These are phyloP conservation scores for Colletotrichum echinochloae DNA, from an alignment of 2,329 filamentous ascomycete genomes.

Conservation along the genomic window DNA sequence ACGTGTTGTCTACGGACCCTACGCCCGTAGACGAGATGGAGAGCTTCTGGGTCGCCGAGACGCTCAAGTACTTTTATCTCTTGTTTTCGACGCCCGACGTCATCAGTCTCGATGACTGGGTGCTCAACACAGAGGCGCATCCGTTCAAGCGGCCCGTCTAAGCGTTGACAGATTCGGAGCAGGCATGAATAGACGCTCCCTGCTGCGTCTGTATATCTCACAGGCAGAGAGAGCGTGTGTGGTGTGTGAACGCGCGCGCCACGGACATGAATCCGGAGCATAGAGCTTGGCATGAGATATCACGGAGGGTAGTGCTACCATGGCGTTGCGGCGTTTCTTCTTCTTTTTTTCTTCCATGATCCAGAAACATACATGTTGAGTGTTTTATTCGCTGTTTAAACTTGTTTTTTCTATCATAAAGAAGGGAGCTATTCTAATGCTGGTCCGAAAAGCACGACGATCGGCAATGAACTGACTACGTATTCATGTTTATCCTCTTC, in stretches of 20 bases:
- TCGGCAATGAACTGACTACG: background rate
- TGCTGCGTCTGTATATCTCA: conserved; percentile 37
- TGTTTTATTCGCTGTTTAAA: conserved; percentile 20
- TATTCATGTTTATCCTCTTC: background rate
- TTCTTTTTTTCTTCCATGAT: background rate
- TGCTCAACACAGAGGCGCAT: conserved; percentile 74
- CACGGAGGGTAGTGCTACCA: conserved; percentile 22
- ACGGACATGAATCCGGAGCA: background rate
- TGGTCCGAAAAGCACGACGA: no score
- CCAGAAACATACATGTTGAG: background rate
- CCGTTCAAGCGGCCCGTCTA: conserved; percentile 62
- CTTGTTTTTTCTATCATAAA: background rate
- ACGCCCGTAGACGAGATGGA: conserved; percentile 76
- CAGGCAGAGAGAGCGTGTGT: background rate
- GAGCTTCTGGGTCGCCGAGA: conserved; percentile 92
- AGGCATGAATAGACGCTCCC: background rate
- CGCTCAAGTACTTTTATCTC: conserved; percentile 91
- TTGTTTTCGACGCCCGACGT: conserved; percentile 77
- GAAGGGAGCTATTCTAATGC: background rate
- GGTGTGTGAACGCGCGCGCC: background rate
- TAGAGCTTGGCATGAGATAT: conserved; percentile 30
- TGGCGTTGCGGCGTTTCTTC: conserved; percentile 31
- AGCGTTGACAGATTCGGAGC: background rate
- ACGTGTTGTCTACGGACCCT: conserved; percentile 64
- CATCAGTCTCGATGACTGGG: conserved; percentile 76